phyloP scores from a whole-genome alignment of 2,329 filamentous ascomycete species.

The Penicillium sclerotiorum region DNA sequence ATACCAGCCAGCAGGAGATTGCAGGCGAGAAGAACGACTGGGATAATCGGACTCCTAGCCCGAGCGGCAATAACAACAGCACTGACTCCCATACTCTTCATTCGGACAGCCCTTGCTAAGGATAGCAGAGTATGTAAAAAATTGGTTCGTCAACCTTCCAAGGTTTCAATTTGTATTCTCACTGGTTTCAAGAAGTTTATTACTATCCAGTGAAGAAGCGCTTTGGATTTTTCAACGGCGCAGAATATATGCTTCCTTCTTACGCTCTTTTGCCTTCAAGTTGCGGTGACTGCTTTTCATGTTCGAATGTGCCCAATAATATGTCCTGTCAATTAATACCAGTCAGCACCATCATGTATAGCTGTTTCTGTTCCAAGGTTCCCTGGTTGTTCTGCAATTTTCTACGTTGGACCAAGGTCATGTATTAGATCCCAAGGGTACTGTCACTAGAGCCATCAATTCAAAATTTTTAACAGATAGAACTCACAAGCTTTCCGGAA shows the following conservation, averaged over 20 bases:
- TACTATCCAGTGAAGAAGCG: background rate
- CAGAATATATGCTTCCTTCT: background rate
- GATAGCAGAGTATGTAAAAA: background rate
- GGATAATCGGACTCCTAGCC: slow-evolving; percentile 11
- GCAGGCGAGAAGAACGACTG: slow-evolving; percentile 10
- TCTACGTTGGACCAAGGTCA: too few relatives aligned
- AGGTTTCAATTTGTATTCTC: too few relatives aligned
- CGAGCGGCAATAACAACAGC: background rate
- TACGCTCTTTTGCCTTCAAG: background rate
- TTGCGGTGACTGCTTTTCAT: too few relatives aligned
- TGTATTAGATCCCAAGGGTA: too few relatives aligned
- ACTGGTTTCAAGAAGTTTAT: too few relatives aligned
- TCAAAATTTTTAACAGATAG: too few relatives aligned
- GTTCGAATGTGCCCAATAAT: too few relatives aligned
- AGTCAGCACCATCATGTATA: background rate
- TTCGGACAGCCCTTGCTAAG: background rate
- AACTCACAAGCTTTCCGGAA: too few relatives aligned
- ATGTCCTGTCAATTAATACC: background rate
- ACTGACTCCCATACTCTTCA: background rate
- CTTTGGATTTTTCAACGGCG: background rate
- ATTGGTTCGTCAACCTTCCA: too few relatives aligned
- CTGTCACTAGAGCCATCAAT: too few relatives aligned
- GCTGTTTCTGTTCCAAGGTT: background rate
- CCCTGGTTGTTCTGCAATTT: background rate
- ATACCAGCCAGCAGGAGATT: slow-evolving; percentile 14